Evolutionary conservation across 2,329 filamentous ascomycete species (phyloP).

Genomic region (Thielaviopsis punctulata): DNA sequence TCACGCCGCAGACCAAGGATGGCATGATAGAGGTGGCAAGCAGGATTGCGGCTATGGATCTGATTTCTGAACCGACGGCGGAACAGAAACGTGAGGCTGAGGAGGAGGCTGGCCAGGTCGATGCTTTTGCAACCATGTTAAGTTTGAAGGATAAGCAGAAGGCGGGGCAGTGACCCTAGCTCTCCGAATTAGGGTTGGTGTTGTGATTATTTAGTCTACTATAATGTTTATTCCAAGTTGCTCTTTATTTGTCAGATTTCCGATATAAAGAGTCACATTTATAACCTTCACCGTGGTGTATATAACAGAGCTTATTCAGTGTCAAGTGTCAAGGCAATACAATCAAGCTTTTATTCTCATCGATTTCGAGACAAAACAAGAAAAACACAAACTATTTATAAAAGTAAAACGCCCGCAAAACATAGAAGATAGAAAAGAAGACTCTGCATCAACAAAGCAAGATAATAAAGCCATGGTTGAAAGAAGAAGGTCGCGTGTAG

Average conservation of each 20-base stretch:
- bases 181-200: neutral
- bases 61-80: slow-evolving; percentile 12
- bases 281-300: too few relatives aligned
- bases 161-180: neutral
- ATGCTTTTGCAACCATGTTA: slow-evolving; percentile 7
- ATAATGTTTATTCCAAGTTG: neutral
- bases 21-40: slow-evolving; percentile 14
- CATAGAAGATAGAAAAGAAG: neutral
- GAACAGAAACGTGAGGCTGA: slow-evolving; percentile 2
- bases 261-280: too few relatives aligned
- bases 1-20: slow-evolving; percentile 46
- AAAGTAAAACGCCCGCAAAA: neutral
- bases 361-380: neutral
- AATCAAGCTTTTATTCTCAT: neutral
- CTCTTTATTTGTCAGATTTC: too few relatives aligned
- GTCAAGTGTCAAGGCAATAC: too few relatives aligned
- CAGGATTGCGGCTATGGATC: slow-evolving; percentile 21
- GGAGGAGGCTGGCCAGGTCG: slow-evolving; percentile 27
- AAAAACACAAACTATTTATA: neutral
- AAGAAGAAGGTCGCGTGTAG: neutral
- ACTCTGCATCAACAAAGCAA: too few relatives aligned
- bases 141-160: slow-evolving; percentile 9
- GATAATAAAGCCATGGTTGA: neutral
- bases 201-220: neutral
- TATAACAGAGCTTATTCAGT: too few relatives aligned